phyloP scores from a whole-genome alignment of 805 yeast genomes.

The Candida ficus region DNA sequence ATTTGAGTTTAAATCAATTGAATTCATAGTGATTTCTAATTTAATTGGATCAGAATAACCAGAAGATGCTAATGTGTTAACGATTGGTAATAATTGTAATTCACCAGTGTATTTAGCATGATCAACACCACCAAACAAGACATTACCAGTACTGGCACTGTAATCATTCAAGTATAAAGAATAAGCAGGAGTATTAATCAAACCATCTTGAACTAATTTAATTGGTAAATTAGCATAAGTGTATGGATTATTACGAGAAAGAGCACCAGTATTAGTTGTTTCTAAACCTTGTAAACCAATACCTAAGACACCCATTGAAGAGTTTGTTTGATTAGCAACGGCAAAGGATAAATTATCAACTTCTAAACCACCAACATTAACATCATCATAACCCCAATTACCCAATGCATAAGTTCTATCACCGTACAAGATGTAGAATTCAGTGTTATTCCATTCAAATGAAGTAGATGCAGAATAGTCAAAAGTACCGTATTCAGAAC shows the following conservation, averaged over 20 bases:
- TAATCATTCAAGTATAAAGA: conserved; percentile 53
- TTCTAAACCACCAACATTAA: conserved; percentile 47
- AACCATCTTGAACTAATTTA: conserved; percentile 51
- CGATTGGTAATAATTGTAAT: conserved; percentile 43
- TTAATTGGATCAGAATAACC: conserved; percentile 36
- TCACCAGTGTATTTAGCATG: conserved; percentile 53
- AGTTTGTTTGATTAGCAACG: conserved; percentile 60
- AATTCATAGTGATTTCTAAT: conserved; percentile 40
- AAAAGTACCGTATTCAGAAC: conserved; percentile 37
- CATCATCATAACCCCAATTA: conserved; percentile 45
- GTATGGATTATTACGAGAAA: conserved; percentile 22
- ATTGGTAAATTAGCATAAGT: conserved; percentile 64
- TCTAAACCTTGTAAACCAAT: conserved; percentile 70
- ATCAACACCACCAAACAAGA: conserved; percentile 72
- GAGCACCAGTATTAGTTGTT: conserved; percentile 41
- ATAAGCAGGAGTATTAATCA: conserved; percentile 50
- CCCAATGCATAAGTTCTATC: conserved; percentile 37
- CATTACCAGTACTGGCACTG: conserved; percentile 41
- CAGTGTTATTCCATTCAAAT: conserved; percentile 28
- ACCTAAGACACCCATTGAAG: conserved; percentile 66
- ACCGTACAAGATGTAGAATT: conserved; percentile 44
- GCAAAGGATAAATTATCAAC: conserved; percentile 62
- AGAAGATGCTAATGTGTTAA: conserved; percentile 24
- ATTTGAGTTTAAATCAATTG: conserved; percentile 9
- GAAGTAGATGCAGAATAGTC: conserved; percentile 28